These are phyloP conservation scores for Silene latifolia DNA, from an alignment of 148 eudicot genomes.

Conservation along the genomic window DNA sequence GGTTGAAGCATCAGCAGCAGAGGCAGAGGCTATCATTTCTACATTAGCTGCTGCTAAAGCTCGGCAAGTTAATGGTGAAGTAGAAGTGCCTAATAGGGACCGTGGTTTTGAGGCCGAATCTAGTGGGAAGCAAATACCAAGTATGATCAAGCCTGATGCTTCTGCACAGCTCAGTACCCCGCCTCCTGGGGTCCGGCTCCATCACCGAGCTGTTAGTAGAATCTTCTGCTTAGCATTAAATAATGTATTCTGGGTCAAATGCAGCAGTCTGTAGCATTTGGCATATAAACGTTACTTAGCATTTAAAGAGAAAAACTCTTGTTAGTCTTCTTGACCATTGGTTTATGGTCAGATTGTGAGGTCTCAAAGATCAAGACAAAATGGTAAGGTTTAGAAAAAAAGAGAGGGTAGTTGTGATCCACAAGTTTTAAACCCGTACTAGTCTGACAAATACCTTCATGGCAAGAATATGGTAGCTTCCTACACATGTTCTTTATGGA, in stretches of 20 bases:
- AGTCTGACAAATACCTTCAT: neutral
- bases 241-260: neutral
- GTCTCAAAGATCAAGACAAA: neutral
- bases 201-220: conserved; percentile 91
- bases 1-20: no score
- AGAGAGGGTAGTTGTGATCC: neutral
- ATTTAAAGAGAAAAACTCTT: neutral
- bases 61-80: no score
- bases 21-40: no score
- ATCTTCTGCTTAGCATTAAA: neutral
- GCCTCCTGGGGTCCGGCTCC: conserved; percentile 89
- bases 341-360: neutral
- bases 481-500: neutral
- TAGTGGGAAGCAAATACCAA: no score
- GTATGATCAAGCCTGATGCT: no score
- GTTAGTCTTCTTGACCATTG: neutral
- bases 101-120: no score
- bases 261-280: neutral
- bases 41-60: no score
- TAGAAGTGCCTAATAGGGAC: no score
- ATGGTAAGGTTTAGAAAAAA: neutral
- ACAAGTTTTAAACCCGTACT: neutral
- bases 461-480: neutral
- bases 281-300: neutral
- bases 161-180: no score